Conservation (phyloP, 2,329 filamentous ascomycete species). For the Aspergillus sp. region DNA sequence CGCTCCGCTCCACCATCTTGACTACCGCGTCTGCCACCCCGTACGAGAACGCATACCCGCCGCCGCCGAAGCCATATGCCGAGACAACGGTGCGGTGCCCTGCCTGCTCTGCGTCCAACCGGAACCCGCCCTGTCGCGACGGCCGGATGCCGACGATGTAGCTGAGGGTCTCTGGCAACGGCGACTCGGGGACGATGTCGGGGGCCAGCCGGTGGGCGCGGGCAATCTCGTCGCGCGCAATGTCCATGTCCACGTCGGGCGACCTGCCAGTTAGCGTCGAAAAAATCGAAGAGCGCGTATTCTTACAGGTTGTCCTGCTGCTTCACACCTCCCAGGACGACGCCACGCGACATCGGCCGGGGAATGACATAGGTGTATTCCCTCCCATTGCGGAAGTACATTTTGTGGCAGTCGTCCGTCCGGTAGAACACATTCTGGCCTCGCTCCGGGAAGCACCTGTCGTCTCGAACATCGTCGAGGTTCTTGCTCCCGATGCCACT, state of each 20-base stretch:
- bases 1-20: conserved; percentile 26
- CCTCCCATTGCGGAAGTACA: conserved; percentile 29
- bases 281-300: too few relatives aligned
- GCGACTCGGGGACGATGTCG: conserved; percentile 24
- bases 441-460: conserved; percentile 26
- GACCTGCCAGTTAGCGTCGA: too few relatives aligned
- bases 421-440: conserved; percentile 30
- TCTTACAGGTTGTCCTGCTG: conserved; percentile 24
- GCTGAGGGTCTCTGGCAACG: conserved; percentile 17
- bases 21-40: conserved; percentile 25
- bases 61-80: conserved; percentile 31
- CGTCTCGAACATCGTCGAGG: conserved; percentile 25
- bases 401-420: conserved; percentile 19
- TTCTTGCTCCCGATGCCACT: conserved; percentile 28
- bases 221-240: conserved; percentile 30
- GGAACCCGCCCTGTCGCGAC: conserved; percentile 25
- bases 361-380: conserved; percentile 34
- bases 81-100: conserved; percentile 20
- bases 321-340: conserved; percentile 29
- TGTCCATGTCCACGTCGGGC: conserved; percentile 26
- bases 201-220: conserved; percentile 30
- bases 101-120: conserved; percentile 22
- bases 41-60: conserved; percentile 31
- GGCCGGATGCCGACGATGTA: conserved; percentile 31
- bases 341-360: conserved; percentile 22